Base-by-base conservation (phyloP, 2,329 filamentous ascomycete species). In the Arthrobotrys iridis region DNA sequence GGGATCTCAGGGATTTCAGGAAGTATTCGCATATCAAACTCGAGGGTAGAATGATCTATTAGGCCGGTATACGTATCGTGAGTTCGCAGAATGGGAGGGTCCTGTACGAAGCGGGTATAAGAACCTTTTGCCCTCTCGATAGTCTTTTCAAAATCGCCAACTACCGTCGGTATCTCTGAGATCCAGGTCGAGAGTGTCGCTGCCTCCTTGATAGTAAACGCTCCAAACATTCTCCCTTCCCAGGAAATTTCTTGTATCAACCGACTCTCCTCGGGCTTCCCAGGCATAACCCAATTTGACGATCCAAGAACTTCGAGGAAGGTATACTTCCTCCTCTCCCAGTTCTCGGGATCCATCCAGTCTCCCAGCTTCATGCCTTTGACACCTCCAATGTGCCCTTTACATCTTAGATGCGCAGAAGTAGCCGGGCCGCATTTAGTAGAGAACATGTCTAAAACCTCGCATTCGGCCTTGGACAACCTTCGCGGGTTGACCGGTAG, bases 171-270 rank as follows among this genome's bases (percentile, higher is more conserved):
- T 26, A 84, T 78, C 6, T 78, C 78, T 58, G 83, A 79, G 73
- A 85, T 84, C 84, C 84, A 85, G 6, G 73, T 59, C 58, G 78
- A 78, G 4, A 85, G 73, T 1, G 80, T 75, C 11, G 80, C 79
- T 15, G 82, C 80, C 77, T 86, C 85, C 8, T 78, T 79, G 13
- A 83, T 77, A 0, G 84, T 86, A 77, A 86, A 86, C 18, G 83
- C 81, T 0, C 85, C 85, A 77, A 85, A 86, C 84, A 86, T 86
- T 45, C 81, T 82, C 3, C 84, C 85, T 22, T 82, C 81, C 84
- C 84, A 86, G 0, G 76, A 79, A 5, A 86, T 77, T 77, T 84
- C 84, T 41, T 80, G 81, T 1, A 85, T 77, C 1, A 86, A 79
- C 20, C 77, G 80, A 66, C 84, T 86, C 33, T 81, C 81, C 0